Evolutionary conservation across 1,284 basidiomycete species (phyloP), one percentile per base, ranked within the genome.

Genomic region (Puccinia hordei): DNA sequence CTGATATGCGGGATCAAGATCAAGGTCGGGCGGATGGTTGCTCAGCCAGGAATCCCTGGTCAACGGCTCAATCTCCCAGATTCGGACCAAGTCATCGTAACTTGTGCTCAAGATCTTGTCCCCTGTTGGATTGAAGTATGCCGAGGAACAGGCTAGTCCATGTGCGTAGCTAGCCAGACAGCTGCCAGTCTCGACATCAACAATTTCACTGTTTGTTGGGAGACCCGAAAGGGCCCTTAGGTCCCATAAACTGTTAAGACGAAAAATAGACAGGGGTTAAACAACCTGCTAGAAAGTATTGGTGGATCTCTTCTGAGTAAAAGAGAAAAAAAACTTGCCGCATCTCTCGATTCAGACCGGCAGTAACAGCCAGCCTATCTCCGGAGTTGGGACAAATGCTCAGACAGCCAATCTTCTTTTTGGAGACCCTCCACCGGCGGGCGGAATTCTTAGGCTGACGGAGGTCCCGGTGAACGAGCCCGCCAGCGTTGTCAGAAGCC

Each of bases 321-420:
- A 41, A 41, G 38, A 41, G 38, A 41, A 41, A 41, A 61, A 41
- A 24, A 13, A 61, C 76, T 57, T 44, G 71, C 76, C 55, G 30
- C 68, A 79, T 79, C 68, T 79, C 66, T 63, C 68, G 66, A 38
- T 79, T 79, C 24, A 79, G 66, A 5, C 77, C 77, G 17, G 77
- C 77, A 38, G 77, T 79, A 3, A 72, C 68, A n/a, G 66, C 77
- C 55, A 65, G 69, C 13, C 77, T 66, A 57, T 72, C 55, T 33
- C 33, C 57, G 6, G 68, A 79, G 35, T 44, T 59, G 24, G 77
- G 68, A 79, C 66, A 57, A 1, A 79, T 35, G 63, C 77, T 79
- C 1, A 79, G 33, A 44, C 77, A 79, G n/a, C 77, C 77, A 30
- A 79, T 61, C 63, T 79, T 79, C 27, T 79, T 79, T 41, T 71